phyloP scores from a whole-genome alignment of 225 moss, liverwort and hornwort genomes.

The Sphagnum contortum region DNA sequence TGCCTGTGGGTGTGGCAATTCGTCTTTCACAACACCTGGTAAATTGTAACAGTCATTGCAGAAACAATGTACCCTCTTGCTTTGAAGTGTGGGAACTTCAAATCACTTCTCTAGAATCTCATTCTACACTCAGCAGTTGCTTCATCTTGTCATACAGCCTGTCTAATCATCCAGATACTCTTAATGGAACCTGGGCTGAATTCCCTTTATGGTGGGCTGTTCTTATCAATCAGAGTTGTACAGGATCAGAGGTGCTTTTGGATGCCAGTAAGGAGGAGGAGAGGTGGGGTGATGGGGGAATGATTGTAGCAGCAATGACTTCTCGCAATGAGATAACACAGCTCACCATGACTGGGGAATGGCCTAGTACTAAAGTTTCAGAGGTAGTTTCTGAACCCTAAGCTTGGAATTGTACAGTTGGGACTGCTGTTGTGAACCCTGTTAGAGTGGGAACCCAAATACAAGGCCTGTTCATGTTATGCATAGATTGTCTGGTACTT shows the following conservation, averaged over 20 bases:
- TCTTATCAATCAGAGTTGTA: constrained; percentile 23
- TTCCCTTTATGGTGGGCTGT: not conserved
- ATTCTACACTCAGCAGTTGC: too few relatives aligned
- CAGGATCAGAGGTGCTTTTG: constrained; percentile 64
- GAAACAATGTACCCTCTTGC: too few relatives aligned
- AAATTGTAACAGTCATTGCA: too few relatives aligned
- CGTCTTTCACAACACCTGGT: too few relatives aligned
- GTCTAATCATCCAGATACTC: not conserved
- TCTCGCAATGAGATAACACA: constrained; percentile 82
- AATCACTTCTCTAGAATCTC: too few relatives aligned
- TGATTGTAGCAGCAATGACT: constrained; percentile 73
- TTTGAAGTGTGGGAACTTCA: too few relatives aligned
- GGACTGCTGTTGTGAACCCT: too few relatives aligned
- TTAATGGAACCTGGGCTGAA: not conserved
- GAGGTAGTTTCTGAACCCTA: constrained; percentile 10
- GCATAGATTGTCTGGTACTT: too few relatives aligned
- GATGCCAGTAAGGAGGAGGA: constrained; percentile 81
- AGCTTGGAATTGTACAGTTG: too few relatives aligned
- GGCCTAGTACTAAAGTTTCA: constrained; percentile 51
- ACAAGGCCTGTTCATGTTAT: too few relatives aligned
- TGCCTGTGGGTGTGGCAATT: too few relatives aligned
- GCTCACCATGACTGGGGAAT: constrained; percentile 79
- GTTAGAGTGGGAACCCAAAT: not conserved
- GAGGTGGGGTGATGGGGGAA: constrained; percentile 71
- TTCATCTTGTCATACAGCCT: too few relatives aligned